phyloP scores from a whole-genome alignment of 331 rosid genomes.

The Prunus yedoensis region DNA sequence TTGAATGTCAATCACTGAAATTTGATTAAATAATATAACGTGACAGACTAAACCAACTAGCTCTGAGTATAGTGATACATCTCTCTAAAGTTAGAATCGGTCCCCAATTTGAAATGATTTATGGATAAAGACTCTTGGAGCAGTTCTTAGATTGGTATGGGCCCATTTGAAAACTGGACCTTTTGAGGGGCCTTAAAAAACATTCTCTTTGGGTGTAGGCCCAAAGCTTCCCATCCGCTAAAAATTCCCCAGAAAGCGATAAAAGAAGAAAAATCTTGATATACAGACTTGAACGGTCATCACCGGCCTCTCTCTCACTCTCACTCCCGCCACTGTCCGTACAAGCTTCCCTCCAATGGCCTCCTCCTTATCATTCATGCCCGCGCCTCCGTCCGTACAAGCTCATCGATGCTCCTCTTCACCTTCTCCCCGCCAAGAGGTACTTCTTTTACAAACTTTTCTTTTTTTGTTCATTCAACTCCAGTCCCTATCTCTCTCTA shows the following conservation, averaged over 20 bases:
- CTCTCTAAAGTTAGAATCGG: no score
- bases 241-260: neutral
- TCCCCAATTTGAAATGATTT: no score
- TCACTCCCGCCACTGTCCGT: conserved; percentile 51
- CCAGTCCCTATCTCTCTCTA: neutral
- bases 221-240: neutral
- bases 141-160: neutral
- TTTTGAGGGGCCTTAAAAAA: neutral
- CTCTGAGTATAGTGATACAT: no score
- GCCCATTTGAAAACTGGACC: neutral
- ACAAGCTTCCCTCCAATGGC: conserved; percentile 28
- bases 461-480: neutral
- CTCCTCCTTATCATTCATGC: conserved; percentile 23
- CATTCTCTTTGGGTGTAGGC: neutral
- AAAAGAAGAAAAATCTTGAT: conserved; percentile 15
- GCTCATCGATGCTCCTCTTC: conserved; percentile 18
- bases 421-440: conserved; percentile 29
- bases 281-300: conserved; percentile 28
- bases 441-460: conserved; percentile 7
- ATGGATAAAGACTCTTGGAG: no score
- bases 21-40: no score
- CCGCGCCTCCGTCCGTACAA: conserved; percentile 26
- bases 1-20: no score
- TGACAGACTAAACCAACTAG: no score
- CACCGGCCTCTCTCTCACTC: conserved; percentile 12